Evolutionary conservation across 495 filamentous ascomycete genomes (phyloP).

Genomic region (Hypoxylon subgilvum): DNA sequence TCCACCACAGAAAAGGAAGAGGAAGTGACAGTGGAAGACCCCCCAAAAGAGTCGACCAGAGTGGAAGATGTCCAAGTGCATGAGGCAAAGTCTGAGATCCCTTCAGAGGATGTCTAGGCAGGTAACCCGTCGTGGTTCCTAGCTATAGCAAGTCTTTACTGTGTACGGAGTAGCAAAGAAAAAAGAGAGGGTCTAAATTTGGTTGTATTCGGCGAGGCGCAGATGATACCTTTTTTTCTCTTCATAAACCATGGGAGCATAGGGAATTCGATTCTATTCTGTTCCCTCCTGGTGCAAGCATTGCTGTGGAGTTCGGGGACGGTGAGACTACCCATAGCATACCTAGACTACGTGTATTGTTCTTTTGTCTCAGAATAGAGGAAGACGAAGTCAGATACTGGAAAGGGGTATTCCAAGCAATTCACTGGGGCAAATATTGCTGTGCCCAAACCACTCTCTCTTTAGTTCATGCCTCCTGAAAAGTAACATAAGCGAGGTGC

Average conservation of each 20-base stretch:
- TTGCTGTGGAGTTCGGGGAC: slow-evolving; percentile 31
- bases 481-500: too few relatives aligned
- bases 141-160: not conserved
- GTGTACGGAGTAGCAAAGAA: not conserved
- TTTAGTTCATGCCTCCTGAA: too few relatives aligned
- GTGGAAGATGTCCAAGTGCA: slow-evolving; percentile 6
- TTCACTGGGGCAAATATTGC: too few relatives aligned
- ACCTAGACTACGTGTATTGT: slow-evolving; percentile 20
- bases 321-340: slow-evolving; percentile 29
- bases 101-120: slow-evolving; percentile 2
- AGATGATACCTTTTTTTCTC: slow-evolving; percentile 39
- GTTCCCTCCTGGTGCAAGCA: slow-evolving; percentile 20
- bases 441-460: too few relatives aligned
- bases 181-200: slow-evolving; percentile 9
- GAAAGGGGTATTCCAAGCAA: too few relatives aligned
- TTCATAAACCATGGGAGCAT: slow-evolving; percentile 25
- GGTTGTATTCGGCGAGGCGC: slow-evolving; percentile 36
- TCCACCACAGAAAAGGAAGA: slow-evolving; percentile 4
- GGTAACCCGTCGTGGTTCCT: not conserved
- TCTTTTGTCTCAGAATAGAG: slow-evolving; percentile 8
- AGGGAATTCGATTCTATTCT: slow-evolving; percentile 16
- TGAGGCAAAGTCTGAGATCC: slow-evolving; percentile 3
- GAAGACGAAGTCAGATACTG: not conserved
- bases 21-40: slow-evolving; percentile 11
- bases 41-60: not conserved